phyloP scores from a whole-genome alignment of 352 stramenopile species.

The Aphanomyces astaci region DNA sequence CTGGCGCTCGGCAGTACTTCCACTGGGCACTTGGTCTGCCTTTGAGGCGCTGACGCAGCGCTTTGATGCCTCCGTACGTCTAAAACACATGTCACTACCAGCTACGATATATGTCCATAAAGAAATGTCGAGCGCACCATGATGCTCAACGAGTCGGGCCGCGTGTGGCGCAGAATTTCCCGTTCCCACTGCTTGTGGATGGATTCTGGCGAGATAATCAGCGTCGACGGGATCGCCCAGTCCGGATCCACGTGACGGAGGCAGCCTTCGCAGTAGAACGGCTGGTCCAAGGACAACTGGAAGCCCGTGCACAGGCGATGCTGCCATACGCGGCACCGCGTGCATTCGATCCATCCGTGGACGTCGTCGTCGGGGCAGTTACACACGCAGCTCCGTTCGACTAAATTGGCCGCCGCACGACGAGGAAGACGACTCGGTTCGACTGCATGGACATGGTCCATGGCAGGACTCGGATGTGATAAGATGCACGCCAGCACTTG shows the following conservation, averaged over 20 bases:
- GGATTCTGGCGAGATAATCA: constrained; percentile 89
- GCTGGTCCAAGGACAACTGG: not conserved
- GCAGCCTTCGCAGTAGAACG: constrained; percentile 63
- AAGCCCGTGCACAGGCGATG: constrained; percentile 56
- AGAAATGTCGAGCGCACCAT: constrained; percentile 27
- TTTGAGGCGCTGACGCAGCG: constrained; percentile 32
- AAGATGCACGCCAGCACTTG: constrained; percentile 50
- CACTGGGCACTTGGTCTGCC: constrained; percentile 38
- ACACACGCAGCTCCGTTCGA: constrained; percentile 45
- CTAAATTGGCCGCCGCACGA: not conserved
- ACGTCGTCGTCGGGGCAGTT: constrained; percentile 33
- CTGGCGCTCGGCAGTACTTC: constrained; percentile 42
- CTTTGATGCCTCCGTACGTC: constrained; percentile 48
- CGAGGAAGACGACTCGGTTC: not conserved
- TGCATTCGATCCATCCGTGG: constrained; percentile 42
- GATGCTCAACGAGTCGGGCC: constrained; percentile 37
- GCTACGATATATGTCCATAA: not conserved
- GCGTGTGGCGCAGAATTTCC: constrained; percentile 81
- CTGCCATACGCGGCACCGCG: constrained; percentile 48
- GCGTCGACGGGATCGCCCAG: constrained; percentile 61
- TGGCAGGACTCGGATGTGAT: constrained; percentile 38
- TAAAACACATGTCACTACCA: not conserved
- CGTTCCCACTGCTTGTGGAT: constrained; percentile 87
- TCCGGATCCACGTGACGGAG: constrained; percentile 34
- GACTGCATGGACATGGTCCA: not conserved